A percentile compares a stretch with the other conserved stretches of the same genome.
These are phyloP conservation scores for Amniculicola lignicola DNA, from an alignment of 495 filamentous ascomycete genomes.

Conservation along the genomic window DNA sequence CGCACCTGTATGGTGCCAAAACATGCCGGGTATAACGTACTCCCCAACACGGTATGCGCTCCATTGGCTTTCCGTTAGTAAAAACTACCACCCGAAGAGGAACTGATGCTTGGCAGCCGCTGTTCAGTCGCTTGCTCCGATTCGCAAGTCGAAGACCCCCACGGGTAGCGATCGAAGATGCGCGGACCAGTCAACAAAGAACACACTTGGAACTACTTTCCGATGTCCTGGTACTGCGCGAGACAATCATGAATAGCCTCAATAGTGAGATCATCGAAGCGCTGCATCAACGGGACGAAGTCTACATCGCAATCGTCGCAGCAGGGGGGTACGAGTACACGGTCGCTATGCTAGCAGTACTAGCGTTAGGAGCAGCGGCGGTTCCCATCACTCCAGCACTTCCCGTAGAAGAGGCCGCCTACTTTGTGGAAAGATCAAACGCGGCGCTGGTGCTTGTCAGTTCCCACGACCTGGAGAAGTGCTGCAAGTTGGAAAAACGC, in stretches of 20 bases:
- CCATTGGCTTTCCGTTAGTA: background rate
- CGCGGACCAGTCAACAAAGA: constrained; percentile 25
- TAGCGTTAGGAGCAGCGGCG: constrained; percentile 47
- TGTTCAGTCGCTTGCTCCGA: constrained; percentile 40
- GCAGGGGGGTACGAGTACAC: constrained; percentile 51
- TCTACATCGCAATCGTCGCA: constrained; percentile 48
- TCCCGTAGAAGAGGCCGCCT: constrained; percentile 47
- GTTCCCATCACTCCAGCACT: constrained; percentile 40
- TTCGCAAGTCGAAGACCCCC: constrained; percentile 32
- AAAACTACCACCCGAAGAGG: background rate
- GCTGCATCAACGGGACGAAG: constrained; percentile 42
- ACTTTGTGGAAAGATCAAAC: constrained; percentile 43
- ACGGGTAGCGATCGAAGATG: constrained; percentile 36
- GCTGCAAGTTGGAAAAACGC: constrained; percentile 24
- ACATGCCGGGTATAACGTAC: constrained; percentile 19
- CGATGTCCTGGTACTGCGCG: constrained; percentile 38
- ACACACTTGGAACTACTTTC: constrained; percentile 40
- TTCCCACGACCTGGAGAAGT: constrained; percentile 30
- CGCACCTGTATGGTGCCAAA: constrained; percentile 18
- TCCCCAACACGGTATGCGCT: constrained; percentile 23
- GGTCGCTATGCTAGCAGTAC: constrained; percentile 46
- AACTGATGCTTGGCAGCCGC: constrained; percentile 16
- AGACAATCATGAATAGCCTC: constrained; percentile 26
- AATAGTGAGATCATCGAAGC: constrained; percentile 10
- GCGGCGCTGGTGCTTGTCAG: constrained; percentile 34